A percentile compares a stretch with the other conserved stretches of the same genome.
Evolutionary conservation across 2,329 filamentous ascomycete genomes (phyloP).

Genomic region (Pyrenochaeta sp.): DNA sequence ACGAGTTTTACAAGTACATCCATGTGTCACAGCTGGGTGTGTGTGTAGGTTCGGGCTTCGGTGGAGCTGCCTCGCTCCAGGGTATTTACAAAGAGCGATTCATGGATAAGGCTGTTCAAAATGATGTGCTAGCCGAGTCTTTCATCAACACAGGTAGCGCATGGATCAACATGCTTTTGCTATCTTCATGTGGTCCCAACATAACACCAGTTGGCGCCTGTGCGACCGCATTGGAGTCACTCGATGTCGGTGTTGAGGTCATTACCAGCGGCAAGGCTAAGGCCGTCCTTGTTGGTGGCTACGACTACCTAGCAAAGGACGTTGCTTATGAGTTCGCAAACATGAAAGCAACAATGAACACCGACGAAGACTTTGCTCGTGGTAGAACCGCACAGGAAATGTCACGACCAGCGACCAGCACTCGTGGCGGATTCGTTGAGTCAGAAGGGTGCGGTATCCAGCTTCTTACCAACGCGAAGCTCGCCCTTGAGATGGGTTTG

Average conservation of each 20-base stretch:
- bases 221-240: slow-evolving; percentile 94
- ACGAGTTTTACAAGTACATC: slow-evolving; percentile 99
- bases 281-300: slow-evolving; percentile 96
- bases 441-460: slow-evolving; percentile 98
- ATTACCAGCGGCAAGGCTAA: slow-evolving; percentile 98
- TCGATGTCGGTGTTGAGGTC: slow-evolving; percentile 97
- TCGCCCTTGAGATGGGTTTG: slow-evolving; percentile 97
- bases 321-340: slow-evolving; percentile 99
- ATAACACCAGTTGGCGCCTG: slow-evolving; percentile 98
- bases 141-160: slow-evolving; percentile 99
- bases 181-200: slow-evolving; percentile 97
- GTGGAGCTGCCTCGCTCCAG: slow-evolving; percentile 87
- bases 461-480: slow-evolving; percentile 95
- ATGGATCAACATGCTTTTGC: slow-evolving; percentile 98
- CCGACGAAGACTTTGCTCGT: slow-evolving; percentile 93
- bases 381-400: slow-evolving; percentile 96
- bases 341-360: slow-evolving; percentile 99
- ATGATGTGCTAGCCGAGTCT: slow-evolving; percentile 98
- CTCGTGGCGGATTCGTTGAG: slow-evolving; percentile 98
- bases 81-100: slow-evolving; percentile 99
- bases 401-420: slow-evolving; percentile 97
- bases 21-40: slow-evolving; percentile 98
- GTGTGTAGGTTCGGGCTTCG: slow-evolving; percentile 97
- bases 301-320: slow-evolving; percentile 99
- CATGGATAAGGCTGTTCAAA: slow-evolving; percentile 96